These are phyloP conservation scores for Acrocalymma vagum DNA, from an alignment of 2,329 filamentous ascomycete genomes.

Conservation along the genomic window DNA sequence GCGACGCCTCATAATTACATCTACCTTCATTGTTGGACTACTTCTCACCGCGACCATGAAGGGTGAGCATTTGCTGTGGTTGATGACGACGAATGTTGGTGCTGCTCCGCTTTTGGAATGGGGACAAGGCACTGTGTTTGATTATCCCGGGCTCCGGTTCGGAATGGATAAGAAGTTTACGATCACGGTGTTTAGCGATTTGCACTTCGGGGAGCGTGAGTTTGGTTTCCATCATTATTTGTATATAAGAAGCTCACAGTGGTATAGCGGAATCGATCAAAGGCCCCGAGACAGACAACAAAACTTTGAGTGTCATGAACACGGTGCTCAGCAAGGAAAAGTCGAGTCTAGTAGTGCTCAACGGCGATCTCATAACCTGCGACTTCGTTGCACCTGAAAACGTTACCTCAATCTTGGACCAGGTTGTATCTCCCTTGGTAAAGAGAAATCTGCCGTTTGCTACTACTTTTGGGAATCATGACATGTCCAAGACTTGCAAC, in stretches of 20 bases:
- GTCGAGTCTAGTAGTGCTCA: conserved; percentile 71
- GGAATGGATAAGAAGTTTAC: conserved; percentile 52
- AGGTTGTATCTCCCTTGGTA: conserved; percentile 56
- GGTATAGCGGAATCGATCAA: conserved; percentile 4
- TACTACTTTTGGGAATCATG: conserved; percentile 77
- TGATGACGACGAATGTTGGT: conserved; percentile 11
- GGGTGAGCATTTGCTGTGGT: conserved; percentile 16
- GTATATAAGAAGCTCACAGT: neutral
- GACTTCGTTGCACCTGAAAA: conserved; percentile 51
- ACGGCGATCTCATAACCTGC: conserved; percentile 76
- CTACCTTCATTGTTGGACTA: conserved; percentile 17
- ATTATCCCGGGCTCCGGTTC: conserved; percentile 36
- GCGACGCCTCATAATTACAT: conserved; percentile 11
- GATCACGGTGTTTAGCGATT: conserved; percentile 70
- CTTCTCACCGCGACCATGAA: conserved; percentile 27
- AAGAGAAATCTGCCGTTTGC: conserved; percentile 67
- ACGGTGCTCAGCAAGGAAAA: conserved; percentile 65
- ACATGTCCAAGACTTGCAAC: conserved; percentile 48
- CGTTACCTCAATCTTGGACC: conserved; percentile 29
- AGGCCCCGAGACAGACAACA: conserved; percentile 60
- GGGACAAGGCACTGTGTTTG: conserved; percentile 7
- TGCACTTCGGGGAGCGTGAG: conserved; percentile 75
- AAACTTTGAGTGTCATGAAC: conserved; percentile 65
- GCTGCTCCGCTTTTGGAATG: conserved; percentile 11
- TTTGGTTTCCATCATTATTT: conserved; percentile 36